Base-by-base conservation (phyloP, 768 basidiomycete genomes). In the Lactarius deliciosus region DNA sequence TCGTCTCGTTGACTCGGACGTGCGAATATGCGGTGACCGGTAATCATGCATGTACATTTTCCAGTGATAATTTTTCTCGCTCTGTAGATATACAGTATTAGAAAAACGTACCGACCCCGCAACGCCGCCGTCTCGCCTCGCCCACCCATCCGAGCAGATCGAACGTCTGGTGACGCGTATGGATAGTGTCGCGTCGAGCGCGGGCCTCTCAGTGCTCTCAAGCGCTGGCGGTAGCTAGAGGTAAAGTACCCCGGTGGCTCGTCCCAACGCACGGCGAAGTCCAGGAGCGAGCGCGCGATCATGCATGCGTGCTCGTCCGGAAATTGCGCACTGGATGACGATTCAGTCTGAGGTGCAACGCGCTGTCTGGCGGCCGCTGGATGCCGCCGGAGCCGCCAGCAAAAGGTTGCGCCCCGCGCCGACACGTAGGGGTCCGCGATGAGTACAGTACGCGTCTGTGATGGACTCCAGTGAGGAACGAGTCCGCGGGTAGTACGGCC, bases 171-270 rank as follows among this genome's bases (percentile, higher is more conserved):
- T 87, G 0, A 79, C 77, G 56, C 86, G 77, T 53, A 88, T 68
- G 72, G 90, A 91, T 57, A 90, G 69, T 20, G 82, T 83, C 28
- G 87, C 88, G 72, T 90, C 89, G 9, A 84, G 69, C 34, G 77
- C 89, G 10, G 84, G 69, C 34, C 77, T 72, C 63, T 84, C 83
- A 7, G 79, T 80, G n/a, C 83, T 86, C 18, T 78, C 76, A 38
- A 86, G 75, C 71, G 18, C 13, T 2, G 60, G 74, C 70, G 25
- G 50, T 25, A 25, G 45, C 11, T 28, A 11, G 10, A 36, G 36
- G 36, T 36, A 36, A 10, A 36, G 36, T 36, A 36, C 11, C 36
- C 36, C 36, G 36, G 36, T 7, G 66, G 55, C 38, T 81, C 11
- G 36, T 36, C 36, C 36, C 36, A 36, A 36, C 11, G 36, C 11